phyloP scores from a whole-genome alignment of 1,139 yeast genomes.

The Pichia sp. region DNA sequence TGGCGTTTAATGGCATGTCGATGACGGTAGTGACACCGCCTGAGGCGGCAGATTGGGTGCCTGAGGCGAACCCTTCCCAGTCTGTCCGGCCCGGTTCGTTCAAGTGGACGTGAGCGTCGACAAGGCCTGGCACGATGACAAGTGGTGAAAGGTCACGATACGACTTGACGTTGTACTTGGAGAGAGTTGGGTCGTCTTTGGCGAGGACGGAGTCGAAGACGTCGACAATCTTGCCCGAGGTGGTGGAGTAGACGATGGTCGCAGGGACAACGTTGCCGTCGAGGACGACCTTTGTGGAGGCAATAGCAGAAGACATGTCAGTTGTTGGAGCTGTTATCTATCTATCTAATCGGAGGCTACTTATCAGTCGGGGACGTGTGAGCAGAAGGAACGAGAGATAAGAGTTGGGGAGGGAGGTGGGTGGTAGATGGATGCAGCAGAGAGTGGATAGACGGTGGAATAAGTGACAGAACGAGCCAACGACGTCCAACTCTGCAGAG shows the following conservation, averaged over 20 bases:
- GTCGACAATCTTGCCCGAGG: conserved; percentile 63
- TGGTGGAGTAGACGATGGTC: conserved; percentile 61
- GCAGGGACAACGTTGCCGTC: conserved; percentile 55
- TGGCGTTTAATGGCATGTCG: conserved; percentile 95
- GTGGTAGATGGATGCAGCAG: too few species aligned
- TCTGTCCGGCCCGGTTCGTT: conserved; percentile 95
- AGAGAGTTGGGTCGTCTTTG: conserved; percentile 39
- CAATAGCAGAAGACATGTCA: conserved; percentile 59
- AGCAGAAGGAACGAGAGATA: too few species aligned
- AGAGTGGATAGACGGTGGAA: too few species aligned
- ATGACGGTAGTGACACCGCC: conserved; percentile 97
- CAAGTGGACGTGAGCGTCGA: conserved; percentile 90
- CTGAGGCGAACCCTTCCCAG: conserved; percentile 96
- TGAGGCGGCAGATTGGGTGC: conserved; percentile 87
- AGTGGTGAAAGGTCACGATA: conserved; percentile 61
- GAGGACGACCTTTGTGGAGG: conserved; percentile 64
- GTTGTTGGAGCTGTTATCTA: too few species aligned
- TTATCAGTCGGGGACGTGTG: too few species aligned
- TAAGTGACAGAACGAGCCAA: too few species aligned
- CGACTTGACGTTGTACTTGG: conserved; percentile 40
- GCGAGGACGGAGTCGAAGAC: conserved; percentile 40
- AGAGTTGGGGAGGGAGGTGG: too few species aligned
- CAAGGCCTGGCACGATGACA: conserved; percentile 82
- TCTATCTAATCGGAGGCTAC: too few species aligned
- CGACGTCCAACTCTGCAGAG: too few species aligned